Percentiles rank a stretch among this genome's conserved stretches.
These are phyloP conservation scores for Tuber magnatum DNA, from an alignment of 495 filamentous ascomycete genomes.

Conservation along the genomic window DNA sequence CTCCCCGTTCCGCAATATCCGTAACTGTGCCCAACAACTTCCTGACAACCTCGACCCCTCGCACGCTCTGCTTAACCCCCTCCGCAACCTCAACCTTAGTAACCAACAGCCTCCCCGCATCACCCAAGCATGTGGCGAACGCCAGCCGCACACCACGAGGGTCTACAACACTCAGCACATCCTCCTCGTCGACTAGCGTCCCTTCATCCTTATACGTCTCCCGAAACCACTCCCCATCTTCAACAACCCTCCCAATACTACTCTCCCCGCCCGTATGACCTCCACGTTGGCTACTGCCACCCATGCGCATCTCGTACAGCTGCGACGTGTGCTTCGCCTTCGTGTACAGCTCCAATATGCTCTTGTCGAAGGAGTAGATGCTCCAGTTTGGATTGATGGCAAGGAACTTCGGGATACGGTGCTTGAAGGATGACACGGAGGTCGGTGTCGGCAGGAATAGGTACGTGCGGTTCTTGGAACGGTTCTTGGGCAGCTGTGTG, in stretches of 20 bases:
- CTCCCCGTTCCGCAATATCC: conserved; percentile 18
- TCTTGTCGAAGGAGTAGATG: conserved; percentile 34
- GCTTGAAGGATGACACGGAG: conserved; percentile 13
- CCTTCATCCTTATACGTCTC: conserved; percentile 19
- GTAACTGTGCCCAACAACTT: conserved; percentile 21
- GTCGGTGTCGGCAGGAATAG: conserved; percentile 22
- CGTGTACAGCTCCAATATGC: conserved; percentile 17
- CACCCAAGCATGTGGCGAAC: conserved; percentile 18
- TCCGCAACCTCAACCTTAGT: conserved; percentile 17
- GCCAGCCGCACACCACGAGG: conserved; percentile 8
- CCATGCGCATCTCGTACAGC: conserved; percentile 29
- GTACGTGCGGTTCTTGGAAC: conserved; percentile 24
- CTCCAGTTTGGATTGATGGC: conserved; percentile 34
- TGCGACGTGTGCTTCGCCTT: conserved; percentile 16
- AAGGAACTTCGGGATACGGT: conserved; percentile 15
- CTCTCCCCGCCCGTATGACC: neutral
- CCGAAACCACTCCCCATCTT: conserved; percentile 30
- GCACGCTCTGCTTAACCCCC: conserved; percentile 14
- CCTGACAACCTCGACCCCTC: conserved; percentile 19
- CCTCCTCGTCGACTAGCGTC: conserved; percentile 20
- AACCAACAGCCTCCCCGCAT: conserved; percentile 15
- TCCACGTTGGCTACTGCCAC: neutral
- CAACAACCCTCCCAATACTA: conserved; percentile 15
- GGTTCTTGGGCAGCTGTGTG: conserved; percentile 17
- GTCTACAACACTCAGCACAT: conserved; percentile 23